Evolutionary conservation across 345 rosid genomes (phyloP), one percentile per base, ranked within the genome.

Genomic region (Excoecaria cochinchinensis): DNA sequence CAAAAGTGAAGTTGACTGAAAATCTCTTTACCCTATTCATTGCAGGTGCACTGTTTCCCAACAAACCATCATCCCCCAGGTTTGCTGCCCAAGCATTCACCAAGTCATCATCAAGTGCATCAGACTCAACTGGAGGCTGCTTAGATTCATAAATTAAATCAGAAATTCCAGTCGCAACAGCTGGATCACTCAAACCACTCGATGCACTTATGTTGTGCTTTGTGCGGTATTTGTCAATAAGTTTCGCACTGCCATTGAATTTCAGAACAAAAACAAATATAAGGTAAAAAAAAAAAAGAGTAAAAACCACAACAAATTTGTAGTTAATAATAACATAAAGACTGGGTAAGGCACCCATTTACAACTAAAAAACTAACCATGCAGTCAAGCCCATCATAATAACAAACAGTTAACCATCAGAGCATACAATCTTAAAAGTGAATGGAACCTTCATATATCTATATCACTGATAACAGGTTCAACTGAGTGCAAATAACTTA

Each of bases 41-140:
- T 81, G 99, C 98, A 38, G 99, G 98, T 53, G 93, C 97, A 79
- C 87, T 93, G 72, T 83, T 93, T 57, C 90, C 94, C 83, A 86
- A 77, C 80, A 93, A 86, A 81, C 90, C 98, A 74, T 91, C 98
- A 82, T 95, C 98, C 58, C 95, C 99, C 70, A 95, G 98, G 84
- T 89, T 95, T 79, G 96, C 93, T 60, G 98, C 98, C 99, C 99
- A 95, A 56, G 97, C 99, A 84, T 95, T 95, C 73, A 95, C 99
- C 40, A 95, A 89, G 85, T 95, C 99, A 88, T 95, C 97, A 77
- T 95, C 98, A 65, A 95, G 89, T 22, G 87, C 79, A 78, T 91
- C 93, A 75, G 96, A 78, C 80, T 90, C 92, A 61, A 82, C 82
- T 70, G 88, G 86, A 38, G 90, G 90, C 31, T 92, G 91, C 81